These are phyloP conservation scores for Pythium coloratum DNA, from an alignment of 352 stramenopile species.

Conservation along the genomic window DNA sequence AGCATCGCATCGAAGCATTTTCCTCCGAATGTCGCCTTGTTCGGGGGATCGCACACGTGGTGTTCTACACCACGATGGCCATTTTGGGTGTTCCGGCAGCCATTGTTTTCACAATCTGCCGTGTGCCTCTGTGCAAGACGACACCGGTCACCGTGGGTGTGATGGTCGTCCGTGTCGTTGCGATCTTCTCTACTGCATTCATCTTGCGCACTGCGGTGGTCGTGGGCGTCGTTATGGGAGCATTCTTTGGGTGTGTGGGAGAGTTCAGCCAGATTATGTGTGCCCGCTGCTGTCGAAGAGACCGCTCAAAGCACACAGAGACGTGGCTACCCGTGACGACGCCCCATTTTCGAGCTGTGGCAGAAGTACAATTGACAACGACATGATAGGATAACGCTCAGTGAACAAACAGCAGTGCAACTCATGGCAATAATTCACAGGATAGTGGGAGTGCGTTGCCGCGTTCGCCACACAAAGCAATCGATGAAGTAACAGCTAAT, in stretches of 20 bases:
- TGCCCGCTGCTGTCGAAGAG: neutral
- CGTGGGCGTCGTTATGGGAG: neutral
- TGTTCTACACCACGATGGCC: neutral
- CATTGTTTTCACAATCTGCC: neutral
- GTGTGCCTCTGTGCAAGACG: neutral
- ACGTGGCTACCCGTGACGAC: neutral
- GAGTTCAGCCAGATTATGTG: neutral
- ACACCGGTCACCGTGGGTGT: neutral
- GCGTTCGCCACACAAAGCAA: too few species aligned
- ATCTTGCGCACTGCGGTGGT: neutral
- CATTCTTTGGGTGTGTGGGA: neutral
- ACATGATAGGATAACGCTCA: too few species aligned
- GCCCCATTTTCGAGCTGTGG: too few species aligned
- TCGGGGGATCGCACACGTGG: neutral
- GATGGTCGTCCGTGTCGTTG: neutral
- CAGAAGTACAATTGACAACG: too few species aligned
- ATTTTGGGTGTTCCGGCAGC: neutral
- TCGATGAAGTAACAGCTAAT: too few species aligned
- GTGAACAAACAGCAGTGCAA: too few species aligned
- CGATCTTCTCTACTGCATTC: neutral
- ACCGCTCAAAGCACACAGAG: neutral
- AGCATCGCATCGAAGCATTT: neutral
- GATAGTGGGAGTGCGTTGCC: too few species aligned
- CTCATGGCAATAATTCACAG: too few species aligned
- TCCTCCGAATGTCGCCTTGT: neutral